Percentiles rank a stretch among this genome's conserved stretches.
These are phyloP conservation scores for Candida nemodendra DNA, from an alignment of 805 yeast genomes.

Conservation along the genomic window DNA sequence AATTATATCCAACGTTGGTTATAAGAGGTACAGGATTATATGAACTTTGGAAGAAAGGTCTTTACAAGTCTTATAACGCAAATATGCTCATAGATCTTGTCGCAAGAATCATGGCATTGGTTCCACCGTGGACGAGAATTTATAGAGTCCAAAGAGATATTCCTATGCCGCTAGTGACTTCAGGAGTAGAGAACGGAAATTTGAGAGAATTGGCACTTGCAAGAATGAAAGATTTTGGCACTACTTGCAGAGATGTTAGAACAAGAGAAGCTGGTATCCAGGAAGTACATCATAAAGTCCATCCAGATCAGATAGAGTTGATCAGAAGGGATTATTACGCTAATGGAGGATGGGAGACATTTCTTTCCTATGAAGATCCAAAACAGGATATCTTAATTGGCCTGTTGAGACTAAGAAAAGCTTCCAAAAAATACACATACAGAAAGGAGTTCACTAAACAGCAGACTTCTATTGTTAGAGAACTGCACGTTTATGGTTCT, in stretches of 20 bases:
- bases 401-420: constrained; percentile 79
- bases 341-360: constrained; percentile 99
- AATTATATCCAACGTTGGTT: constrained; percentile 92
- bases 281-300: constrained; percentile 95
- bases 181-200: constrained; percentile 98
- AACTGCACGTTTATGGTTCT: constrained; percentile 94
- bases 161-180: constrained; percentile 97
- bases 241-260: constrained; percentile 92
- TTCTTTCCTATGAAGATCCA: constrained; percentile 93
- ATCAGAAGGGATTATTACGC: constrained; percentile 96
- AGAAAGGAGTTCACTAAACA: constrained; percentile 82
- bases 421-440: constrained; percentile 85
- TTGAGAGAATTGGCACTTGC: constrained; percentile 93
- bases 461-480: constrained; percentile 93
- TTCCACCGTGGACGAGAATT: constrained; percentile 99
- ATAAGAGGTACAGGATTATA: constrained; percentile 96
- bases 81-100: constrained; percentile 91
- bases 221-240: constrained; percentile 97
- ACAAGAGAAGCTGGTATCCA: constrained; percentile 98
- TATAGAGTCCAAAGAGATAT: constrained; percentile 98
- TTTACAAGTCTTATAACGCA: constrained; percentile 92
- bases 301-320: constrained; percentile 95
- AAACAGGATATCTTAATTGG: constrained; percentile 95
- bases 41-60: constrained; percentile 95
- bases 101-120: constrained; percentile 92